These are phyloP conservation scores for Colletotrichum echinochloae DNA, from an alignment of 2,329 filamentous ascomycete genomes.

Conservation along the genomic window DNA sequence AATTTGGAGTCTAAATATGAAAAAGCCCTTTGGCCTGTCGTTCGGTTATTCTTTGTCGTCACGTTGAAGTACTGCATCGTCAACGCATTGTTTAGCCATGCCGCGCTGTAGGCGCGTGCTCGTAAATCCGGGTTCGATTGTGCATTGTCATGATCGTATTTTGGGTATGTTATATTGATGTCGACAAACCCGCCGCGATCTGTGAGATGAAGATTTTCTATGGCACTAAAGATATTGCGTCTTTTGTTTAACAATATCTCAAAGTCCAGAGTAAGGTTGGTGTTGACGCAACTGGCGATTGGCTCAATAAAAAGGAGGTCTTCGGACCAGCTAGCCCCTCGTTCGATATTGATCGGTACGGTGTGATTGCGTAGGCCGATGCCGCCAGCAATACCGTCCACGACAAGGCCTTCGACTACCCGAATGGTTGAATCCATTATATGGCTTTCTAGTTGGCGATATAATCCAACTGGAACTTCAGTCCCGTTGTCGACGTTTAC, in stretches of 20 bases:
- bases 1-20: conserved; percentile 53
- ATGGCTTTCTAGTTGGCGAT: conserved; percentile 44
- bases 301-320: conserved; percentile 62
- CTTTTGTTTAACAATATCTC: too few species aligned
- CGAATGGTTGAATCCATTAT: conserved; percentile 49
- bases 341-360: conserved; percentile 47
- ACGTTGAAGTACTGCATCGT: conserved; percentile 56
- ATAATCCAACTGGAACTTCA: conserved; percentile 46
- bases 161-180: conserved; percentile 51
- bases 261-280: conserved; percentile 58
- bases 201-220: conserved; percentile 48
- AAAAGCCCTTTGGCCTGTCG: conserved; percentile 43
- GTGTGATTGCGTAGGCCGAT: conserved; percentile 61
- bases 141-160: conserved; percentile 46
- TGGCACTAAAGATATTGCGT: too few species aligned
- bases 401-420: conserved; percentile 57
- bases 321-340: conserved; percentile 58
- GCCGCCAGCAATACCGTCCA: conserved; percentile 55
- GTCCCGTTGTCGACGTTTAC: conserved; percentile 48
- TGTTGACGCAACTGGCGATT: conserved; percentile 56
- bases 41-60: conserved; percentile 45
- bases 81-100: conserved; percentile 55
- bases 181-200: conserved; percentile 59
- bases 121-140: conserved; percentile 53
- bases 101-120: conserved; percentile 56